These are phyloP conservation scores for Immersiporthe knoxdaviesiana DNA, from an alignment of 2,329 filamentous ascomycete species.

Conservation along the genomic window DNA sequence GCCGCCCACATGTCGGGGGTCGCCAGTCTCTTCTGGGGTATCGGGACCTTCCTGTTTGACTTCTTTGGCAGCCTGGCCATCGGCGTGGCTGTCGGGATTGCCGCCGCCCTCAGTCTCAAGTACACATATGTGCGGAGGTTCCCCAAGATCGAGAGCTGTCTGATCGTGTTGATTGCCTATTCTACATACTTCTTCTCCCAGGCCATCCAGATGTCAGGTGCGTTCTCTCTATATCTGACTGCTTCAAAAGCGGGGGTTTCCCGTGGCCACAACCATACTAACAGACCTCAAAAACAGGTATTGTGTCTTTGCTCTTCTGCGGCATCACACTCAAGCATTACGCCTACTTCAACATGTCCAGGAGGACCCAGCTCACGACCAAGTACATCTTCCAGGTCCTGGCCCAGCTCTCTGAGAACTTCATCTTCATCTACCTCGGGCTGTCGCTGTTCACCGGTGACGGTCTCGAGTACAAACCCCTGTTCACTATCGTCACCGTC, in stretches of 20 bases:
- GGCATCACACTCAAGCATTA: conserved; percentile 99
- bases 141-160: conserved; percentile 94
- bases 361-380: conserved; percentile 93
- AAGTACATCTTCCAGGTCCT: conserved; percentile 97
- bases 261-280: not conserved
- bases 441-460: conserved; percentile 92
- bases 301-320: conserved; percentile 95
- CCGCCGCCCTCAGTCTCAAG: conserved; percentile 85
- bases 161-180: conserved; percentile 92
- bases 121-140: conserved; percentile 91
- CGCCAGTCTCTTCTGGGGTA: conserved; percentile 84
- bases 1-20: conserved; percentile 73
- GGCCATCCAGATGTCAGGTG: conserved; percentile 93
- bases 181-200: conserved; percentile 98
- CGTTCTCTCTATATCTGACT: conserved; percentile 36
- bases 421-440: conserved; percentile 98
- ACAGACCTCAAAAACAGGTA: conserved; percentile 58
- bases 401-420: conserved; percentile 95
- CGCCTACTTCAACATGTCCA: conserved; percentile 99
- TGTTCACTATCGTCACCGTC: conserved; percentile 92
- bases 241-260: too few relatives aligned
- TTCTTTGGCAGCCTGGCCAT: conserved; percentile 95
- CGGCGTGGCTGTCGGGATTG: conserved; percentile 83
- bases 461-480: conserved; percentile 85
- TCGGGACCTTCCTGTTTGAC: conserved; percentile 91